Base-by-base conservation (phyloP, 768 basidiomycete species). In the Tricholoma saponaceum region DNA sequence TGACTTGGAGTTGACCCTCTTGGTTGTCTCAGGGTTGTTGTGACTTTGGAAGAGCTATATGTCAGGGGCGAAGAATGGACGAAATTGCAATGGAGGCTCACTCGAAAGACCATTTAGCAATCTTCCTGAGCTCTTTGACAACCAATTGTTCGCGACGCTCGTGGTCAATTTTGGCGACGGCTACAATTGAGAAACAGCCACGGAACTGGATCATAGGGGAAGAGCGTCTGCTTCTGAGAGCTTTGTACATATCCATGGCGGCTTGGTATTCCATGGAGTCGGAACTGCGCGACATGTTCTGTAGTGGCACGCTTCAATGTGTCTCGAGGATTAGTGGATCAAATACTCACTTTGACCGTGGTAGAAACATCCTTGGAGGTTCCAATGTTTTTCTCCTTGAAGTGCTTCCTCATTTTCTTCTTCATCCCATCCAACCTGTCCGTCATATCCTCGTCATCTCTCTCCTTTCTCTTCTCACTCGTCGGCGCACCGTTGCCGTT, bases 131-230 rank as follows among this genome's bases (percentile, higher is more conserved):
- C 33, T 74, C 72, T 3, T 64, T 57, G 0, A 62, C 60, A 5
- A 74, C 71, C 8, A 70, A 16, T 25, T 58, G 43, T 7, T 63
- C 60, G 5, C 72, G 69, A 14, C 54, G 60, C 22, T 26, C 46
- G 53, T 74, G 59, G 41, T 66, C 61, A 30, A 65, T 70, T 2
- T 62, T 43, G 14, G 59, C 23, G 2, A 62, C 59, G 1, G 68
- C 60, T 8, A 75, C 58, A n/a, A 75, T 72, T 6, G 70, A 66
- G 46, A 70, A 70, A 46, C 60, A 66, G 0, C 70, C 74, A 12
- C 60, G 28, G 49, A 69, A 70, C 18, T 41, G 32, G 47, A 66
- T 63, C 1, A 52, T 18, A 2, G 59, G 58, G 16, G 54, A 46
- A 6, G 58, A 59, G 0, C 58, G 41, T 7, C 33, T 30, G 4